Evolutionary conservation across 148 eudicot genomes (phyloP).

Genomic region (Nepenthes gracilis): DNA sequence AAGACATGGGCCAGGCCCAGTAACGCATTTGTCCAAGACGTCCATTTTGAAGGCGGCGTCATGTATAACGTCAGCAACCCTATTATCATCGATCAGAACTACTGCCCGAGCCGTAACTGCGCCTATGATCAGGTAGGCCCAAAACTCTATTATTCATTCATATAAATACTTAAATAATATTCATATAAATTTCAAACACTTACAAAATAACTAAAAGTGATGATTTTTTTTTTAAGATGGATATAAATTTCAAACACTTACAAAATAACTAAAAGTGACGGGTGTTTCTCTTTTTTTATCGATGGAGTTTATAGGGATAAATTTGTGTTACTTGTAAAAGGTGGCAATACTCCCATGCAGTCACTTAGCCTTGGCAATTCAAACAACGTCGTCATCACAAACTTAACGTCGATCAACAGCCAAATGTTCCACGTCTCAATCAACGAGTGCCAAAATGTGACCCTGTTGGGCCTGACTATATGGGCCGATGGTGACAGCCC

Average conservation of each 20-base stretch:
- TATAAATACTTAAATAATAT: too few relatives aligned
- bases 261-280: too few relatives aligned
- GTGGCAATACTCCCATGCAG: constrained; percentile 15
- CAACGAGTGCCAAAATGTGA: constrained; percentile 17
- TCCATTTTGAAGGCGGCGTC: constrained; percentile 5
- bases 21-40: constrained; percentile 8
- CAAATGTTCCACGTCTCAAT: constrained; percentile 38
- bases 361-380: constrained; percentile 24
- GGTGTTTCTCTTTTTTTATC: too few relatives aligned
- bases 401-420: constrained; percentile 30
- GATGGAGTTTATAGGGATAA: too few relatives aligned
- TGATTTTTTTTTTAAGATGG: too few relatives aligned
- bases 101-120: constrained; percentile 7
- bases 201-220: too few relatives aligned
- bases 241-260: too few relatives aligned
- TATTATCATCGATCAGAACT: constrained; percentile 11
- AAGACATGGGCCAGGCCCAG: constrained; percentile 16
- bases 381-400: constrained; percentile 25
- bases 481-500: constrained; percentile 12
- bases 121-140: too few relatives aligned
- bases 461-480: constrained; percentile 16
- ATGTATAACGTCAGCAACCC: constrained; percentile 13
- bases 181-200: too few relatives aligned
- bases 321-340: background rate
- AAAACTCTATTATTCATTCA: too few relatives aligned